Conservation (phyloP, 352 stramenopile species). For the Phytophthora citrophthora region DNA sequence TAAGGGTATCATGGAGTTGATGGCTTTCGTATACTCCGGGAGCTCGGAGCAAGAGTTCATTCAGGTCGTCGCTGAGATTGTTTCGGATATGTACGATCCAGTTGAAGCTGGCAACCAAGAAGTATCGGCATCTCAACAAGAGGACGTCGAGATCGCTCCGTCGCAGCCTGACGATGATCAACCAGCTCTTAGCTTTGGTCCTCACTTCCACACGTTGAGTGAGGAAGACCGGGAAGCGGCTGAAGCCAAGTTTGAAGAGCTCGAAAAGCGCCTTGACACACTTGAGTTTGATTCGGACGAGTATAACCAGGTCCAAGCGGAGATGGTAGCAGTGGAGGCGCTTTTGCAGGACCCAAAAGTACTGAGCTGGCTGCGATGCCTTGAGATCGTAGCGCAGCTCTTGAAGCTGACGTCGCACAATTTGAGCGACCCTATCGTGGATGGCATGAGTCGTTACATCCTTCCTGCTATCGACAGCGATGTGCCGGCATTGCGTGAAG, state of each 20-base stretch:
- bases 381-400: conserved; percentile 78
- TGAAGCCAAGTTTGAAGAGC: conserved; percentile 64
- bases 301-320: conserved; percentile 62
- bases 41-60: conserved; percentile 81
- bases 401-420: conserved; percentile 76
- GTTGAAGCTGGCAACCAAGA: conserved; percentile 49
- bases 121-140: conserved; percentile 18
- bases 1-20: conserved; percentile 73
- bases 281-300: conserved; percentile 65
- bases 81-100: conserved; percentile 78
- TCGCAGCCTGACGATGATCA: conserved; percentile 41
- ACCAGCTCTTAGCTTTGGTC: conserved; percentile 24
- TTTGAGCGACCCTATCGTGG: conserved; percentile 68
- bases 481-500: conserved; percentile 71
- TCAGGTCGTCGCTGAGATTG: conserved; percentile 77
- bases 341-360: conserved; percentile 74
- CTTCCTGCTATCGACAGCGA: conserved; percentile 81
- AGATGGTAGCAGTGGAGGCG: conserved; percentile 74
- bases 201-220: conserved; percentile 39
- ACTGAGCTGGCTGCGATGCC: conserved; percentile 71
- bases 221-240: conserved; percentile 62
- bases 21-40: conserved; percentile 75
- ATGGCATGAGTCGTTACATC: conserved; percentile 76
- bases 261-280: conserved; percentile 65
- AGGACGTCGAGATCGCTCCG: conserved; percentile 22